phyloP scores from a whole-genome alignment of 208 protist genomes.

The Leishmania tropica region DNA sequence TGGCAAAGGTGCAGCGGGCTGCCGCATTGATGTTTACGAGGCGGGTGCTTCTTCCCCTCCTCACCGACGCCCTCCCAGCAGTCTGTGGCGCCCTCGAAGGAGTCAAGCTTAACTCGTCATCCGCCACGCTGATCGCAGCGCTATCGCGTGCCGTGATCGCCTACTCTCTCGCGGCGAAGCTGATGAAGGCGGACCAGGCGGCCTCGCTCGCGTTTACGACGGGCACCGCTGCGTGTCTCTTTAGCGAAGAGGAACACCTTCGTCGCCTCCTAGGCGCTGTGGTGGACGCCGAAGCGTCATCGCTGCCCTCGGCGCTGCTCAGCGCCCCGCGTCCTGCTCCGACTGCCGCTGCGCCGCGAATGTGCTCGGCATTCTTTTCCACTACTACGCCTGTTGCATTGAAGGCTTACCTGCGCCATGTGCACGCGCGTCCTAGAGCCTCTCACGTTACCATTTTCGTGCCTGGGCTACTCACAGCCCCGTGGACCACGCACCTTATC shows the following conservation, averaged over 20 bases:
- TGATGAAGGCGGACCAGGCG: neutral
- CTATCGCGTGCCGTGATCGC: neutral
- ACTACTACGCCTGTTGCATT: conserved; percentile 20
- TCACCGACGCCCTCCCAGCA: conserved; percentile 5
- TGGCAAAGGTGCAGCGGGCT: conserved; percentile 4
- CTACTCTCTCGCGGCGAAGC: conserved; percentile 1
- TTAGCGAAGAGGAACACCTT: conserved; percentile 9
- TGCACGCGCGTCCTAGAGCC: neutral
- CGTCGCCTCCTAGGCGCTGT: neutral
- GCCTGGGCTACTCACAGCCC: conserved; percentile 30
- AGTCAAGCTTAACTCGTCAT: neutral
- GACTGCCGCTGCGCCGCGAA: neutral
- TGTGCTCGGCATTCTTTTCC: conserved; percentile 12
- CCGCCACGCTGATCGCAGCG: neutral
- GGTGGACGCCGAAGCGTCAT: neutral
- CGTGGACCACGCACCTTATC: conserved; percentile 25
- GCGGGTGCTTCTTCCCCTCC: conserved; percentile 13
- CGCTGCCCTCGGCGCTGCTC: neutral
- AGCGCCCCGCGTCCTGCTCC: neutral
- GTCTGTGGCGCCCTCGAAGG: neutral
- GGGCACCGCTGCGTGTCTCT: neutral
- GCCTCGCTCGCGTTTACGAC: neutral
- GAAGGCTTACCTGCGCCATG: conserved; percentile 13
- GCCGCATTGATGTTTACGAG: neutral
- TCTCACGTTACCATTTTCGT: conserved; percentile 17